phyloP scores from a whole-genome alignment of 139 green algal genomes.

The Chlamydomonas sphaeroides region DNA sequence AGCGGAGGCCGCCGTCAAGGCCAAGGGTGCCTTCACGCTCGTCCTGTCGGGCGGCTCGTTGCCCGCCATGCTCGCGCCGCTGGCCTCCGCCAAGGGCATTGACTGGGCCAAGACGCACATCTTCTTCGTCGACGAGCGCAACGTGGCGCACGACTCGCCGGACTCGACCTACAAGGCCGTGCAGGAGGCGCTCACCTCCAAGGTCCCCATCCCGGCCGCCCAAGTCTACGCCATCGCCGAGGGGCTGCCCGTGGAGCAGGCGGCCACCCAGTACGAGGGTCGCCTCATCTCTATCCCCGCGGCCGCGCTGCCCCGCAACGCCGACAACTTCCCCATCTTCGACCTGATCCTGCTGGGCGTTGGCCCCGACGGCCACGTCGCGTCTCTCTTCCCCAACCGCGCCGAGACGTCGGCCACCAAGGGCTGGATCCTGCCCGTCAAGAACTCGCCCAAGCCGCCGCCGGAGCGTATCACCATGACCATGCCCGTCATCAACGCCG shows the following conservation, averaged over 20 bases:
- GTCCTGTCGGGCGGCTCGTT: slow-evolving; percentile 86
- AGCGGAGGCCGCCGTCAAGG: slow-evolving; percentile 69
- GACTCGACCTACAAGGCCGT: slow-evolving; percentile 87
- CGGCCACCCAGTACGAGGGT: slow-evolving; percentile 77
- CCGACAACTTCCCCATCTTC: slow-evolving; percentile 75
- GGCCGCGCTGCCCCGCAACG: slow-evolving; percentile 68
- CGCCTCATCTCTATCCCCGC: slow-evolving; percentile 68
- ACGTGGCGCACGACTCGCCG: slow-evolving; percentile 74
- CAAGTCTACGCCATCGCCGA: slow-evolving; percentile 72
- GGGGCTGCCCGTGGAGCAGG: slow-evolving; percentile 52
- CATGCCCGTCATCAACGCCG: slow-evolving; percentile 88
- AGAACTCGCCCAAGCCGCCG: slow-evolving; percentile 96
- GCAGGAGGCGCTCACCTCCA: slow-evolving; percentile 74
- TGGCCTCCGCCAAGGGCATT: slow-evolving; percentile 56
- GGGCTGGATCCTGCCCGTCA: slow-evolving; percentile 90
- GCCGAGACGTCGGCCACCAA: slow-evolving; percentile 56
- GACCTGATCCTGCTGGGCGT: slow-evolving; percentile 95
- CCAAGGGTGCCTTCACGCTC: slow-evolving; percentile 83
- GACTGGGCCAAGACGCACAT: slow-evolving; percentile 84
- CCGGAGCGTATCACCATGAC: slow-evolving; percentile 96
- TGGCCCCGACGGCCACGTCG: slow-evolving; percentile 97
- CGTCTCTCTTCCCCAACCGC: slow-evolving; percentile 97
- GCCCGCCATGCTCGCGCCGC: slow-evolving; percentile 62
- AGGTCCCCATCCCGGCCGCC: slow-evolving; percentile 73
- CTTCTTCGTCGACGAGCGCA: slow-evolving; percentile 89